A percentile compares a stretch with the other conserved stretches of the same genome.
Evolutionary conservation across 2,329 filamentous ascomycete species (phyloP).

Genomic region (Sclerotinia glacialis): DNA sequence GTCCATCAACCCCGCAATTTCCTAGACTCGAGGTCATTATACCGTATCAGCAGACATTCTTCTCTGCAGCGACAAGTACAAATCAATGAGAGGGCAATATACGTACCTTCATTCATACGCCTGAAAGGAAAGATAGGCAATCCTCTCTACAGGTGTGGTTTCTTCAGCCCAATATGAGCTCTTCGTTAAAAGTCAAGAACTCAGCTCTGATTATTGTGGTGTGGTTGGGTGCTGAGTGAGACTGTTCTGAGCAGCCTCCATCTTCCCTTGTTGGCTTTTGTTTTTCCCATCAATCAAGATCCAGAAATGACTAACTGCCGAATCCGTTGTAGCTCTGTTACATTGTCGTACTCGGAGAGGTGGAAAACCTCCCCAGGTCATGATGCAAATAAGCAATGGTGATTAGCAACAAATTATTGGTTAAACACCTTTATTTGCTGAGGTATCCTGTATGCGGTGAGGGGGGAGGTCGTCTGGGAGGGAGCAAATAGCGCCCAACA

Average conservation of each 20-base stretch:
- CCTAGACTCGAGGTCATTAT: conserved; percentile 19
- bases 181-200: not conserved
- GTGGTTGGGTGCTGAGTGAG: conserved; percentile 19
- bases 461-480: conserved; percentile 15
- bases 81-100: conserved; percentile 5
- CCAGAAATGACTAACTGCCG: not conserved
- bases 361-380: not conserved
- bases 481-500: not conserved
- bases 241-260: conserved; percentile 9
- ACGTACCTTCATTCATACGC: not conserved
- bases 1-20: conserved; percentile 16
- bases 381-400: not conserved
- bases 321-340: not conserved
- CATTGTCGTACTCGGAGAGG: conserved; percentile 6
- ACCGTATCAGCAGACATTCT: conserved; percentile 21
- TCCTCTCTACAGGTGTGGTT: not conserved
- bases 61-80: conserved; percentile 15
- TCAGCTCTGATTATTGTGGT: conserved; percentile 17
- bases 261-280: not conserved
- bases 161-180: conserved; percentile 8
- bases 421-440: not conserved
- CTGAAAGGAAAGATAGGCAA: conserved; percentile 5
- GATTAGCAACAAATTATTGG: conserved; percentile 9
- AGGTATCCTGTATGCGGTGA: conserved; percentile 8
- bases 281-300: not conserved